phyloP scores from a whole-genome alignment of 73 alveolate genomes.

The Paramecium sexaurelia region DNA sequence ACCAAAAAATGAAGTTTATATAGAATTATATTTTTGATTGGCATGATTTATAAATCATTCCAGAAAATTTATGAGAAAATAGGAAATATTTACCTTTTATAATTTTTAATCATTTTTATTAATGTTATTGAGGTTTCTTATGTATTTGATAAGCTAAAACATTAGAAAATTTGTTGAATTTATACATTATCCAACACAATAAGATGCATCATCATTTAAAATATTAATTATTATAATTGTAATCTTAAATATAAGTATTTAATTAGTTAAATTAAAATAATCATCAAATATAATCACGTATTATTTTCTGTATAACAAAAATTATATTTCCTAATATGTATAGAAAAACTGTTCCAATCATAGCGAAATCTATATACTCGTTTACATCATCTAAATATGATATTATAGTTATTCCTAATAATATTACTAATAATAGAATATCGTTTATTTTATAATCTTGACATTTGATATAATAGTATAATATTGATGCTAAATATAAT shows the following conservation, averaged over 20 bases:
- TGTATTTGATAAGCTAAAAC: no score
- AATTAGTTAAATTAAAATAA: background rate
- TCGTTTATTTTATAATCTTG: background rate
- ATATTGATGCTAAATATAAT: background rate
- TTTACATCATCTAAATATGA: background rate
- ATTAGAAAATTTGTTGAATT: no score
- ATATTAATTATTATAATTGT: no score
- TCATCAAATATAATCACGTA: background rate
- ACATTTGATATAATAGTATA: background rate
- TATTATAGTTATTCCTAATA: background rate
- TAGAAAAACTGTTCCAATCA: background rate
- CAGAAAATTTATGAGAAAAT: background rate
- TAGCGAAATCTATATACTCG: background rate
- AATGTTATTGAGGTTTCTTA: no score
- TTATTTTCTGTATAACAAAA: background rate
- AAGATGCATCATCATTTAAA: no score
- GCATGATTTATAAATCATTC: background rate
- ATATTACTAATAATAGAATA: background rate
- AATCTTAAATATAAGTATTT: background rate
- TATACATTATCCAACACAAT: no score
- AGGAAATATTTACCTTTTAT: no score
- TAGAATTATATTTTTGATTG: conserved; percentile 45
- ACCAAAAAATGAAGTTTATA: background rate
- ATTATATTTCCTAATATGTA: background rate
- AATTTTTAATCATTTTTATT: no score